Evolutionary conservation across 495 filamentous ascomycete species (phyloP).

Genomic region (Aspergillus biplanus): DNA sequence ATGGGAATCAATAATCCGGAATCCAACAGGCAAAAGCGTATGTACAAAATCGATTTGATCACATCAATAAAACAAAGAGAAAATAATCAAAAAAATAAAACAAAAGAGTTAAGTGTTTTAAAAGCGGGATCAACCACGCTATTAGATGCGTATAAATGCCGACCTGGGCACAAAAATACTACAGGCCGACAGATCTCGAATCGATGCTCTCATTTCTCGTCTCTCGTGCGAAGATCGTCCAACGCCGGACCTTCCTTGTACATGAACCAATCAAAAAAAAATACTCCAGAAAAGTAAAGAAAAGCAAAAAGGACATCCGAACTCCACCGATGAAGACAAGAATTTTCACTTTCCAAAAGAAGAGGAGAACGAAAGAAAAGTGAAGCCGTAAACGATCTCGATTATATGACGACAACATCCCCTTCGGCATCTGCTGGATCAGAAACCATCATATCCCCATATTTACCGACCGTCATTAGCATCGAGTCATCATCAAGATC

Average conservation of each 20-base stretch:
- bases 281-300: conserved; percentile 5
- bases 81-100: conserved; percentile 25
- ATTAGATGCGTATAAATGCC: conserved; percentile 26
- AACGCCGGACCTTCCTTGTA: conserved; percentile 39
- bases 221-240: conserved; percentile 44
- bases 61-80: conserved; percentile 22
- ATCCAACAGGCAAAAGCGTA: conserved; percentile 20
- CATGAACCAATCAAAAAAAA: conserved; percentile 26
- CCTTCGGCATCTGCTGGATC: conserved; percentile 53
- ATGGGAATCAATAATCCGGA: conserved; percentile 15
- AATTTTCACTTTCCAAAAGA: conserved; percentile 25
- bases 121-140: conserved; percentile 32
- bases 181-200: conserved; percentile 24
- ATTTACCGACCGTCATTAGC: conserved; percentile 53
- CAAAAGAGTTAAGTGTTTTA: conserved; percentile 16
- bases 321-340: conserved; percentile 30
- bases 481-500: conserved; percentile 52
- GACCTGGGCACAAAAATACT: conserved; percentile 16
- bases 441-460: conserved; percentile 53
- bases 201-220: conserved; percentile 43
- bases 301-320: conserved; percentile 15
- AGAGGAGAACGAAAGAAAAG: conserved; percentile 23
- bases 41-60: conserved; percentile 21
- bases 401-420: conserved; percentile 53
- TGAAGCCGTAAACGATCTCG: conserved; percentile 12